Evolutionary conservation across 306 rosid genomes (phyloP), one percentile per base, ranked within the genome.

Genomic region (Begonia fuchsioides): DNA sequence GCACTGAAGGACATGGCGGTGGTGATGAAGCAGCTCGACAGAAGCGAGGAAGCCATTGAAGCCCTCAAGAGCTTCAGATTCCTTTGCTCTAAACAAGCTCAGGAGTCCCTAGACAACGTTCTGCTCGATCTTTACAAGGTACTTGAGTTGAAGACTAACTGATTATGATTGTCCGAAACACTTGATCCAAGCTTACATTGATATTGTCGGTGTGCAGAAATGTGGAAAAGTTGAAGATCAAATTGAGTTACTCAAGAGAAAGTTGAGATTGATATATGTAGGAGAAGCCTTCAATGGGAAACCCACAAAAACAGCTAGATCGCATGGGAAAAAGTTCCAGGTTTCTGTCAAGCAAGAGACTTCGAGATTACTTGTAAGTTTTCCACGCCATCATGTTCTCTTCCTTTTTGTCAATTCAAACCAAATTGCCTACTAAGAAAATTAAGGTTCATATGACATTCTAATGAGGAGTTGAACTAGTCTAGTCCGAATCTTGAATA

Each of bases 1-100:
- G 95, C 97, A 8, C 53, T 90, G 0, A 90, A 90, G 50, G 97
- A 90, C 50, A 84, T 90, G 97, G 92, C 92, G 0, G 92, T 90
- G 15, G 95, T 81, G 53, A 81, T 90, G 95, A 90, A 90, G 59
- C 87, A 79, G n/a, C 39, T 74, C 15, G 77, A 81, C 43, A 72
- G 95, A 71, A 58, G 76, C 0, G 79, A 79, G 54, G 94, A 90
- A 75, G 97, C 97, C 63, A 79, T 90, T 77, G 73, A 81, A 68
- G 82, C 93, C 2, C 63, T 90, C 17, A 59, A 62, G 52, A 70
- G 94, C 0, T 90, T 81, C 20, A 65, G 97, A 66, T 43, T 43
- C 1, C 71, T 73, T 9, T 90, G 95, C 66, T 71, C 95, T 32
- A 81, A 75, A 68, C 92, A 84, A 60, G 77, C 97, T 8, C 97